Conservation (phyloP, 495 filamentous ascomycete genomes). For the Annulohypoxylon bovei region DNA sequence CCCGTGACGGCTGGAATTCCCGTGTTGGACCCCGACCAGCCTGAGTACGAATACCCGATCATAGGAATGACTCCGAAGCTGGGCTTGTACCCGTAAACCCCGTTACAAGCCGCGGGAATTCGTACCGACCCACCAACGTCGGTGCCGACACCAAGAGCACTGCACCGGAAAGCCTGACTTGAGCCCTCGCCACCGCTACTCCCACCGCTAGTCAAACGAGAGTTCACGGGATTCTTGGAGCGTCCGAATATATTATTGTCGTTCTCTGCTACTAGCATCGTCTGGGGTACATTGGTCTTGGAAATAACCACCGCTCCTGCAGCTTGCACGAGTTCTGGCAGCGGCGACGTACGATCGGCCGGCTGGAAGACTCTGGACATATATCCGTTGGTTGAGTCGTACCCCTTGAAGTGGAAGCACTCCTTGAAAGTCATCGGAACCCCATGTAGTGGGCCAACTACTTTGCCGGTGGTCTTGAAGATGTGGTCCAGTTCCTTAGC, state of each 20-base stretch:
- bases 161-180: constrained; percentile 55
- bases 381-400: constrained; percentile 68
- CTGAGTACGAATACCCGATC: constrained; percentile 40
- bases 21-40: constrained; percentile 44
- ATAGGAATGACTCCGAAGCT: constrained; percentile 64
- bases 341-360: constrained; percentile 50
- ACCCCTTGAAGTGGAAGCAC: constrained; percentile 68
- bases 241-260: constrained; percentile 72
- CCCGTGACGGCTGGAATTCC: constrained; percentile 44
- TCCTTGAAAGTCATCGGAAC: constrained; percentile 75
- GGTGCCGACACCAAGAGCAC: constrained; percentile 61
- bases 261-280: constrained; percentile 62
- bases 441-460: constrained; percentile 71
- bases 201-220: constrained; percentile 66
- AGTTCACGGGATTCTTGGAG: constrained; percentile 70
- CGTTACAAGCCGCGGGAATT: constrained; percentile 67
- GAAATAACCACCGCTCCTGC: constrained; percentile 63
- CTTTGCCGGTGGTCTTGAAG: constrained; percentile 58
- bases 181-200: constrained; percentile 70
- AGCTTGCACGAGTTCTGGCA: constrained; percentile 49
- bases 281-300: constrained; percentile 67
- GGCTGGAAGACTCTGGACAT: constrained; percentile 63
- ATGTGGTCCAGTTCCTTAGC: constrained; percentile 67
- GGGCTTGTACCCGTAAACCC: constrained; percentile 69
- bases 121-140: constrained; percentile 77